These are phyloP conservation scores for Glycine tomentella DNA, from an alignment of 306 rosid genomes.

Conservation along the genomic window DNA sequence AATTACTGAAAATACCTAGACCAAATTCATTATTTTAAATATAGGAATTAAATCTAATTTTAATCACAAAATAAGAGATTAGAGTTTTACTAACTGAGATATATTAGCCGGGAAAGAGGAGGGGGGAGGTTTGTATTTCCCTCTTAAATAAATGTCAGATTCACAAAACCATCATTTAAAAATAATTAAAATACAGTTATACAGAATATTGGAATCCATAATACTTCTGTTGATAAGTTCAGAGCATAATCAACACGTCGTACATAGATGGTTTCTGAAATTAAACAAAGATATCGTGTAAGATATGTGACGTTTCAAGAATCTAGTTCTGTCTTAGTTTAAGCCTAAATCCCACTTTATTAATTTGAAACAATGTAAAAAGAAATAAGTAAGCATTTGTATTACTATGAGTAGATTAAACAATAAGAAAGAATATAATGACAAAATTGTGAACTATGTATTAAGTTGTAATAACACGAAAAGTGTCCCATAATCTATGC, in stretches of 20 bases:
- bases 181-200: conserved; percentile 23
- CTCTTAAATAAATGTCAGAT: no score
- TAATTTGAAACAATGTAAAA: conserved; percentile 22
- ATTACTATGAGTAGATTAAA: conserved; percentile 38
- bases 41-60: no score
- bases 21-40: no score
- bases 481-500: conserved; percentile 49
- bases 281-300: conserved; percentile 31
- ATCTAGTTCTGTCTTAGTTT: conserved; percentile 52
- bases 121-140: no score
- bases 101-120: no score
- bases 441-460: conserved; percentile 40
- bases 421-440: conserved; percentile 37
- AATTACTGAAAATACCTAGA: no score
- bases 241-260: conserved; percentile 40
- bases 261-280: conserved; percentile 31
- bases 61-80: no score
- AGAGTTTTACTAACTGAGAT: no score
- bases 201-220: conserved; percentile 29
- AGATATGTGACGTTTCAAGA: conserved; percentile 50
- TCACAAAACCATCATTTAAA: neutral
- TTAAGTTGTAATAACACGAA: conserved; percentile 37
- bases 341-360: conserved; percentile 42
- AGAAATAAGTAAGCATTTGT: conserved; percentile 36
- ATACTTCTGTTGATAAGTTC: neutral